Evolutionary conservation across 129 eudicot species (phyloP), one percentile per base, ranked within the genome.

Genomic region (Escallonia herrerae): DNA sequence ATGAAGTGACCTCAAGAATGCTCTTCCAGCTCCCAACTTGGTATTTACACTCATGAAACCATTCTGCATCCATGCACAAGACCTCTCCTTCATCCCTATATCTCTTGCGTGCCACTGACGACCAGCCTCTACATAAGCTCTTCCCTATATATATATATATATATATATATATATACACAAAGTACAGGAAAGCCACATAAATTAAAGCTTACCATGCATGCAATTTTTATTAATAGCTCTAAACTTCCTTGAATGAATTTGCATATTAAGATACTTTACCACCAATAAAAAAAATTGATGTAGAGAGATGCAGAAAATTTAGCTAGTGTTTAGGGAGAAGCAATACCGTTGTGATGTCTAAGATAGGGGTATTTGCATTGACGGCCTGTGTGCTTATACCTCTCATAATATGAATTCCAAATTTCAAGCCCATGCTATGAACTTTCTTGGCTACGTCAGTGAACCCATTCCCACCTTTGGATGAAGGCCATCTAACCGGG

Each of bases 361-460:
- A 78, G 73, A 94, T 79, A 14, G 95, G 97, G 4, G 95, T 94
- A 83, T 94, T 94, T 46, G 94, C 93, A 73, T 94, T 86, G 55
- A 81, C 84, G 5, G 99, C 99, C 72, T 89, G 97, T 60, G 94
- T 84, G 68, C 99, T 89, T 72, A 94, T 82, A 67, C 99, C 99
- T 79, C 99, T 74, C 99, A 94, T 94, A 56, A 94, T 77, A 86
- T 94, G 99, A 73, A 94, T 82, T 50, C 99, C 99, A 38, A 89
- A 94, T 74, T 94, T 94, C 80, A 94, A 84, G 44, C 99, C 97
- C 97, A 89, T 82, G 48, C 60, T 58, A 77, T 94, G 99, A 67
- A 94, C 94, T 72, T 67, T 84, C 47, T 73, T 71, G 67, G 99
- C 99, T 58, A 89, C 95, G 64, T 80, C 74, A 8, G 71, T 43